A percentile compares a stretch with the other conserved stretches of the same genome.
Evolutionary conservation across 495 filamentous ascomycete genomes (phyloP).

Genomic region (Clohesyomyces aquaticus): DNA sequence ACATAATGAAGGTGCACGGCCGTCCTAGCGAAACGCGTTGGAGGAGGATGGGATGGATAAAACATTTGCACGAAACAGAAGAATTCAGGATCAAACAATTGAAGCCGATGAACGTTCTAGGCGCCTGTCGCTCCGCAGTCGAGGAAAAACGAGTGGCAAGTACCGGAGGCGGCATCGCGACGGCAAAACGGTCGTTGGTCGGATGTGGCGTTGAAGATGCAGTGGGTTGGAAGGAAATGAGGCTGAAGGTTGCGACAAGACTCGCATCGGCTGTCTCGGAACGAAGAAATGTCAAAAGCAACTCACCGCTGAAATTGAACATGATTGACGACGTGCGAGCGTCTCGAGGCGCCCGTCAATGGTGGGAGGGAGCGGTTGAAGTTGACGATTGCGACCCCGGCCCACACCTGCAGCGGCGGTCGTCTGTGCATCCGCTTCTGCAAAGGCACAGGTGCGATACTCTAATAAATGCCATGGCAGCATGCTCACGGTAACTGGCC

Average conservation of each 20-base stretch:
- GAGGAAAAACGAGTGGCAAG: slow-evolving; percentile 4
- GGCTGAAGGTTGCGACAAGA: neutral
- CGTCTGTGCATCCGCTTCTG: slow-evolving; percentile 16
- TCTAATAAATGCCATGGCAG: neutral
- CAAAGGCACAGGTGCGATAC: neutral
- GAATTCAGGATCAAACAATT: slow-evolving; percentile 7
- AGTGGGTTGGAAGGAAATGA: neutral
- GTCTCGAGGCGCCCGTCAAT: slow-evolving; percentile 14
- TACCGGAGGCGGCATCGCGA: neutral
- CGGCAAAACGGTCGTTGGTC: neutral
- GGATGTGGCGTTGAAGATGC: slow-evolving; percentile 8
- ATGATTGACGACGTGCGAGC: slow-evolving; percentile 7
- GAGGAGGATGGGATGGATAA: slow-evolving; percentile 1
- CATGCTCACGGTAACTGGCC: neutral
- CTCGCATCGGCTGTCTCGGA: neutral
- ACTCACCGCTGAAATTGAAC: slow-evolving; percentile 37
- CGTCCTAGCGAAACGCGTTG: slow-evolving; percentile 5
- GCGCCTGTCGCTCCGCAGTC: neutral
- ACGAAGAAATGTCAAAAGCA: neutral
- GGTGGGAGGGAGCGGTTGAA: slow-evolving; percentile 2
- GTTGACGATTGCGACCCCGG: slow-evolving; percentile 4
- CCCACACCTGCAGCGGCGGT: slow-evolving; percentile 1
- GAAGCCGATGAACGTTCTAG: neutral
- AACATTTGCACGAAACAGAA: slow-evolving; percentile 20
- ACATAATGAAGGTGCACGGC: slow-evolving; percentile 28